Evolutionary conservation across 2,329 filamentous ascomycete genomes (phyloP), one percentile per base, ranked within the genome.

Genomic region (Simplicillium sp.): DNA sequence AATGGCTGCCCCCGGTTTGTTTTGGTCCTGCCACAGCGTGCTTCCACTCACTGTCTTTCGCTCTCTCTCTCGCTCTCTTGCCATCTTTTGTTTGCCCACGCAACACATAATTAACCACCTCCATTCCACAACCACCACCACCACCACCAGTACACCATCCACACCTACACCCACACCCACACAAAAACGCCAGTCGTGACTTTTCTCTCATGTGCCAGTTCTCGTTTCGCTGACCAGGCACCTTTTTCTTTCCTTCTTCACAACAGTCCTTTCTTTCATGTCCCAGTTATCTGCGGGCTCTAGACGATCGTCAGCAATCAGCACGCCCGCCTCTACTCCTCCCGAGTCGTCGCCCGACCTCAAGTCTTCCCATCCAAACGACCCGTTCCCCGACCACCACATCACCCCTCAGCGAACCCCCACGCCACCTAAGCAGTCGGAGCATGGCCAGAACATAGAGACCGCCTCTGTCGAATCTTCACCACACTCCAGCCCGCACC

Each of bases 251-350:
- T 33, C n/a, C 29, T 33, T n/a, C 31, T 38, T 38, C 41, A 48
- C 54, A 41, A 48, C 60, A 94, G 87, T 94, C 43, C 72, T 88
- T 53, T 94, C 87, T 53, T 94, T 94, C 65, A 90, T 94, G 75
- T 87, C 84, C 61, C 79, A 82, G 65, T 81, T 85, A 69, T 83
- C 82, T 50, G 67, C 66, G 49, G 61, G 64, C 44, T 61, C 66
- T 52, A 67, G 66, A 46, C 61, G 50, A 39, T 53, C 62, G 48
- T 62, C 67, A 32, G 20, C 20, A 6, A 25, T 25, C 9, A 25
- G 20, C 9, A 64, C 68, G 17, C 64, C 66, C 41, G 58, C 66
- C 42, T 62, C 65, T 31, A 68, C 68, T 36, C 66, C 68, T 44
- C 60, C 65, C 39, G 53, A 54, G 54, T 53, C 56, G 40, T 53